These are phyloP conservation scores for Linnemannia zychae DNA, from an alignment of 192 early-diverging fungal genomes.

Conservation along the genomic window DNA sequence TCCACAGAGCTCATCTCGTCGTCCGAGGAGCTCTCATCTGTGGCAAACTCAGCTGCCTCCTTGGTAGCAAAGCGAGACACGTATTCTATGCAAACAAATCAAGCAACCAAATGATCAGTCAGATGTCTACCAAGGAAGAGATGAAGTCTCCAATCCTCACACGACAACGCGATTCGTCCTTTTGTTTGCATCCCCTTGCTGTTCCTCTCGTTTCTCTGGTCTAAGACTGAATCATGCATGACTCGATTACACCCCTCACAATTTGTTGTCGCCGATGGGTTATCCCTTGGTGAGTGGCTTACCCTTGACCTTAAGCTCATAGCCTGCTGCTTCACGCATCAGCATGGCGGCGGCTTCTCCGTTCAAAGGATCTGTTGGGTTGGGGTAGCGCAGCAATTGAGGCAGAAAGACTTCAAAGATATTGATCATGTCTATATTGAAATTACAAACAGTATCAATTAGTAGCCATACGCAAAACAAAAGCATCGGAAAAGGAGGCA, in stretches of 20 bases:
- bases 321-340: constrained; percentile 92
- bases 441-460: neutral
- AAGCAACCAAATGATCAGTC: neutral
- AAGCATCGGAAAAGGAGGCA: neutral
- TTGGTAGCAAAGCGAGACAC: constrained; percentile 86
- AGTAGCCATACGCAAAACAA: neutral
- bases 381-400: constrained; percentile 97
- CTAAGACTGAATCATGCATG: neutral
- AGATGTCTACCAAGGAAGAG: neutral
- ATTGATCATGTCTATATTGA: constrained; percentile 92
- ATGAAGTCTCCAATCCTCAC: neutral
- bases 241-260: neutral
- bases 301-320: constrained; percentile 96
- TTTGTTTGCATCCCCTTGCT: neutral
- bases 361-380: constrained; percentile 99
- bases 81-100: constrained; percentile 74
- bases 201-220: neutral
- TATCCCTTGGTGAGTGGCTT: neutral
- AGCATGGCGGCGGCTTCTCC: constrained; percentile 98
- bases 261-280: neutral
- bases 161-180: neutral
- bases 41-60: constrained; percentile 86
- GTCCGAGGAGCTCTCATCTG: constrained; percentile 71
- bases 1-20: constrained; percentile 89
- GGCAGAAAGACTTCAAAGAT: constrained; percentile 99